Base-by-base conservation (phyloP, 176 grass and related monocot species). In the Rhynchospora breviuscula region DNA sequence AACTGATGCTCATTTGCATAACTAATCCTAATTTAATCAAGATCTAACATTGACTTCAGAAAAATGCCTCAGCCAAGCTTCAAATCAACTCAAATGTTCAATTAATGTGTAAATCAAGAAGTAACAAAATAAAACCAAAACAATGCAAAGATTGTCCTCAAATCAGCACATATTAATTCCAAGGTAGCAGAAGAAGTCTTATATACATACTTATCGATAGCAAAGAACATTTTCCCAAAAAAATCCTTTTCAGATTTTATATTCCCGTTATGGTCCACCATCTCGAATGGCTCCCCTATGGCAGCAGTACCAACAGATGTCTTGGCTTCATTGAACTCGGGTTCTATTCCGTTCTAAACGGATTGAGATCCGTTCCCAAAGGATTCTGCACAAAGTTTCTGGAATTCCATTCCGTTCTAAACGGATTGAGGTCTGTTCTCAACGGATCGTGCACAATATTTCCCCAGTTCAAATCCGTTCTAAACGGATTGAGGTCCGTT, bases 251-350 rank as follows among this genome's bases (percentile, higher is more conserved):
- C 84, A 6, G 87, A 88, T 73, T 91, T 81, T 19, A 79, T 78
- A 67, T 93, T 87, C 6, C 90, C 84, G 63, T 87, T 73, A 87
- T 89, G 87, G 18, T 83, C 94, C 63, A 88, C 12, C 67, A 98
- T 89, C 62, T 88, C 93, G 79, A 91, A 94, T 81, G 92, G 89
- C 7, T 84, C 92, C 11, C 90, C 95, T 59, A 91, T 94, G 21
- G 90, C 90, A 54, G 90, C 85, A 67, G 84, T 86, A 64, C 87
- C 86, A 44, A 67, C 63, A 53, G 84, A 85, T 72, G 73, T 47
- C 86, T 89, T 47, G 88, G 88, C 71, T 90, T 89, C 63, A 90
- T 84, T 72, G 68, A 57, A 81, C 85, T 87, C 73, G 79, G 71
- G 26, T 29, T 29, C 26, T 29, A 29, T 29, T 29, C 26, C 26